These are phyloP conservation scores for Apiospora kogelbergensis DNA, from an alignment of 2,329 filamentous ascomycete genomes.

Conservation along the genomic window DNA sequence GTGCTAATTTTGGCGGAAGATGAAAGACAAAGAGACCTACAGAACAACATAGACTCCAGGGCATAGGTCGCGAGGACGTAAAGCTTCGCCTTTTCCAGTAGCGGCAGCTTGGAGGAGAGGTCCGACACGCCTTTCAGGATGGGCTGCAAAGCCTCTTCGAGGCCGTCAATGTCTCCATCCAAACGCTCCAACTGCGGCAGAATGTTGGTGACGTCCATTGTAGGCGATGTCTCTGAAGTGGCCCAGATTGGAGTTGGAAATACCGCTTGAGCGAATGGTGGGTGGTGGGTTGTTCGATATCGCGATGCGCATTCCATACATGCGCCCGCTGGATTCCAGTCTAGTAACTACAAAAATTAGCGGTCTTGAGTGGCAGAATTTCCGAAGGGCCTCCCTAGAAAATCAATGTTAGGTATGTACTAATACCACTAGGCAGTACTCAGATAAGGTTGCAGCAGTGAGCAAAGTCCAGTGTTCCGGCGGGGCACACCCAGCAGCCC, in stretches of 20 bases:
- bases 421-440: too few species aligned
- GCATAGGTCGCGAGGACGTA: slow-evolving; percentile 86
- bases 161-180: slow-evolving; percentile 74
- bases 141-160: slow-evolving; percentile 74
- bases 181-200: slow-evolving; percentile 70
- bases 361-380: slow-evolving; percentile 28
- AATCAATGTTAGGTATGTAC: too few species aligned
- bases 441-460: neutral
- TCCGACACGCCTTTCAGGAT: slow-evolving; percentile 67
- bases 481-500: neutral
- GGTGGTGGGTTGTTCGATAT: neutral
- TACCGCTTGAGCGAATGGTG: neutral
- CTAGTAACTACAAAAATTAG: slow-evolving; percentile 21
- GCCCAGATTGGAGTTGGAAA: neutral
- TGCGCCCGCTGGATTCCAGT: neutral
- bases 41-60: slow-evolving; percentile 87
- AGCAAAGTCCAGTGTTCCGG: neutral
- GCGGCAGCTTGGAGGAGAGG: slow-evolving; percentile 74
- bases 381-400: neutral
- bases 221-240: neutral
- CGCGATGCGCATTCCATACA: neutral
- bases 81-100: slow-evolving; percentile 94
- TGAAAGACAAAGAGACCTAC: slow-evolving; percentile 44
- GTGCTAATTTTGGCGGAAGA: slow-evolving; percentile 11
- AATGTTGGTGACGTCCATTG: slow-evolving; percentile 56